Conservation (phyloP, 371 early-diverging fungal genomes). For the Paraphysoderma sedebokerense region DNA sequence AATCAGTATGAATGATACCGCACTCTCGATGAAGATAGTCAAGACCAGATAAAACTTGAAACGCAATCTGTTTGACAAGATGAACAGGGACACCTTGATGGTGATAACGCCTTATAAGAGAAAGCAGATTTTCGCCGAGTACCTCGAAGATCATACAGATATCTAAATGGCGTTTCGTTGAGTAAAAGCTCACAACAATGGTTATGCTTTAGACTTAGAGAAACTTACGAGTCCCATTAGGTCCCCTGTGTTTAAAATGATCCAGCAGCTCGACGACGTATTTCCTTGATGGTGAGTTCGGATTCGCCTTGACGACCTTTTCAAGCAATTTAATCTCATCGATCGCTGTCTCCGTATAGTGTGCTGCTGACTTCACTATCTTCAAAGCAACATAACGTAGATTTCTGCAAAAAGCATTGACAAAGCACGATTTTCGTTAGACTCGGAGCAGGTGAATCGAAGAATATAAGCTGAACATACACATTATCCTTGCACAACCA, state of each 20-base stretch:
- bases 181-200: neutral
- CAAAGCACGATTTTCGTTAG: constrained; percentile 4
- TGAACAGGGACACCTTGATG: constrained; percentile 68
- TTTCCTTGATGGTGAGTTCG: constrained; percentile 24
- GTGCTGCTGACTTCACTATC: constrained; percentile 84
- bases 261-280: constrained; percentile 72
- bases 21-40: constrained; percentile 91
- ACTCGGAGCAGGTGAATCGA: constrained; percentile 1
- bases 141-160: constrained; percentile 97
- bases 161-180: constrained; percentile 16
- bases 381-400: constrained; percentile 80
- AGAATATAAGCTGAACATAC: constrained; percentile 19
- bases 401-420: constrained; percentile 4
- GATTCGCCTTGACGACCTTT: constrained; percentile 25
- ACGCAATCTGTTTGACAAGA: constrained; percentile 71
- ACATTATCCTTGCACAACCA: constrained; percentile 73
- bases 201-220: neutral
- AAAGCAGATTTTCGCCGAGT: constrained; percentile 82
- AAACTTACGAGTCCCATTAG: constrained; percentile 56
- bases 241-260: constrained; percentile 73
- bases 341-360: constrained; percentile 87
- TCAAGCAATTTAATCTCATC: constrained; percentile 89
- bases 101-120: constrained; percentile 48
- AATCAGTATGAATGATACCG: constrained; percentile 95
- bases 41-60: constrained; percentile 74